Evolutionary conservation across 176 grass and related monocot genomes (phyloP).

Genomic region (Aegilops longissima): DNA sequence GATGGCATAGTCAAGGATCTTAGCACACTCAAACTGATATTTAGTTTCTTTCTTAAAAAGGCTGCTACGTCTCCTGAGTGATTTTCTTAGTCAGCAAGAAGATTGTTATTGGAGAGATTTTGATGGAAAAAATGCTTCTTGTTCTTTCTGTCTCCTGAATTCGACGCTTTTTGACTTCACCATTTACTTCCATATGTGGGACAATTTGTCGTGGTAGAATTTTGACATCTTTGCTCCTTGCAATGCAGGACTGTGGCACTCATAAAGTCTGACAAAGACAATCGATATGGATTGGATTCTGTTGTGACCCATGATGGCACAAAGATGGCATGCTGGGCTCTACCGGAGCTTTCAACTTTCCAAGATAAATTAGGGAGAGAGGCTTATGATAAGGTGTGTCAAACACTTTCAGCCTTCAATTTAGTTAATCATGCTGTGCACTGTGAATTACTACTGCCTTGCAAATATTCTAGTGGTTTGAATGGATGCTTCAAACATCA

Average conservation of each 20-base stretch:
- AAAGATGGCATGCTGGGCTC: slow-evolving; percentile 73
- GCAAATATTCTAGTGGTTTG: not conserved
- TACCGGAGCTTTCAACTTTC: slow-evolving; percentile 65
- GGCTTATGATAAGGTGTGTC: slow-evolving; percentile 68
- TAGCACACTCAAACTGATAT: not conserved
- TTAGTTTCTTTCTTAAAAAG: not conserved
- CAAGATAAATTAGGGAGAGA: slow-evolving; percentile 63
- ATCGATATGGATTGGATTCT: slow-evolving; percentile 65
- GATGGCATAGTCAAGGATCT: not conserved
- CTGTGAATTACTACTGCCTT: not conserved
- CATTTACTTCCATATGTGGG: not conserved
- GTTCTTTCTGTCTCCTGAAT: not conserved
- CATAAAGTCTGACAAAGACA: slow-evolving; percentile 88
- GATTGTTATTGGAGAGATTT: not conserved
- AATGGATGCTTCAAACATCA: slow-evolving; percentile 1
- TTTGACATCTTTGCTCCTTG: not conserved
- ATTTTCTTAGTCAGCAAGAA: not conserved
- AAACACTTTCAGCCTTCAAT: not conserved
- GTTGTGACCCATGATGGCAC: slow-evolving; percentile 83
- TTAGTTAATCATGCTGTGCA: not conserved
- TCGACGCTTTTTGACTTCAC: not conserved
- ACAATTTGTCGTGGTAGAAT: not conserved
- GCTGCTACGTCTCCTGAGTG: not conserved
- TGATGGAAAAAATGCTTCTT: not conserved
- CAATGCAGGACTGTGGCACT: slow-evolving; percentile 63